Evolutionary conservation across 2,329 filamentous ascomycete species (phyloP), one percentile per base, ranked within the genome.

Genomic region (Exophiala bonariae): DNA sequence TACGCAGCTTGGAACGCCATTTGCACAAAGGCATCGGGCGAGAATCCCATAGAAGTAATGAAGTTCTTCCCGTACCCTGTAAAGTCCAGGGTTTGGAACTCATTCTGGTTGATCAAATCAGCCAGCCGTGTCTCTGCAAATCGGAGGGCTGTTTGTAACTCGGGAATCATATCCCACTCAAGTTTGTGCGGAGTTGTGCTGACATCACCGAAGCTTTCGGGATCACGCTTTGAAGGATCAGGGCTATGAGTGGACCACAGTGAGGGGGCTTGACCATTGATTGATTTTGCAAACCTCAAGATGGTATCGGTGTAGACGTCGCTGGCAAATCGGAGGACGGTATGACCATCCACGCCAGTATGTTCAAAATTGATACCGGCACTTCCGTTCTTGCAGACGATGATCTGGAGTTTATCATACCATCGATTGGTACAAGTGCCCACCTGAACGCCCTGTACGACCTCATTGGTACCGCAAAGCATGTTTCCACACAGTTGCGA

Each of bases 281-380:
- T 97, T 1, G 89, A 92, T 47, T 88, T 85, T 3, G 93, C 93
- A 63, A 96, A 97, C 9, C 93, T 86, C 28, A 99, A 81, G 57
- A 99, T 97, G 2, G 93, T 99, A 66, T 99, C 93, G 0, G 93
- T 97, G 68, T 96, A 99, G 13, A 99, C 77, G 60, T 99, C 93
- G 53, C 90, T 96, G 13, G 93, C 93, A 61, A 99, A 97, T 4
- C 93, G 86, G 43, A 99, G 79, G 17, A 99, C 93, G 0, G 93
- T 99, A 65, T 99, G 93, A 1, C 93, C 93, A 62, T 99, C 93
- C 4, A 99, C 92, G 57, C 93, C 93, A 1, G 93, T 99, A 63
- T 99, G 93, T 67, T 99, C 93, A 61, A 99, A 97, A 71, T 99
- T 99, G 81, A 99, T 97, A 4, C 93, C 93, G 0, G 93, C 93